A percentile compares a stretch with the other conserved stretches of the same genome.
These are phyloP conservation scores for Pseudogymnoascus sp. DNA, from an alignment of 2,329 filamentous ascomycete species.

Conservation along the genomic window DNA sequence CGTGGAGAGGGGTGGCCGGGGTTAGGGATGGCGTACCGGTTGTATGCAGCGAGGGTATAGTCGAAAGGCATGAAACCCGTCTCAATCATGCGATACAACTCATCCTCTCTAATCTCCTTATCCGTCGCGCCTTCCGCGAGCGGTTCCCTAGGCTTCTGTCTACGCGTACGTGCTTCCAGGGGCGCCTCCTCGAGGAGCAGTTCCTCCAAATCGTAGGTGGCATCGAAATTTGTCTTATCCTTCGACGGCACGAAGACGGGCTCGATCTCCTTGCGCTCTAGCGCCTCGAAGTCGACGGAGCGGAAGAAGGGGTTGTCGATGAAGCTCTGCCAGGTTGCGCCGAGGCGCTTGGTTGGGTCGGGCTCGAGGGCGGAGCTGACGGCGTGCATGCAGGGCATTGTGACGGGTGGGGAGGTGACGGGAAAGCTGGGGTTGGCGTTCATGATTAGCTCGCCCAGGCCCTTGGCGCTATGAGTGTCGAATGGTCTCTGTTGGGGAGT, in stretches of 20 bases:
- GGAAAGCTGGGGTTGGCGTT: conserved; percentile 78
- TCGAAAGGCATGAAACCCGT: conserved; percentile 91
- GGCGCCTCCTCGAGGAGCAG: conserved; percentile 89
- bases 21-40: conserved; percentile 45
- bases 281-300: conserved; percentile 69
- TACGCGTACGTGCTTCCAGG: conserved; percentile 79
- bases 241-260: conserved; percentile 89
- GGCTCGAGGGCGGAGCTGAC: conserved; percentile 76
- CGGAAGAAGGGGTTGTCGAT: conserved; percentile 85
- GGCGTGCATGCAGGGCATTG: conserved; percentile 78
- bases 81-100: conserved; percentile 90
- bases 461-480: conserved; percentile 77
- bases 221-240: conserved; percentile 98
- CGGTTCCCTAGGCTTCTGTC: conserved; percentile 87
- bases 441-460: conserved; percentile 70
- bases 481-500: conserved; percentile 64
- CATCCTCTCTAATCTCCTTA: conserved; percentile 89
- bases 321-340: conserved; percentile 77
- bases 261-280: conserved; percentile 81
- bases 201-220: conserved; percentile 95
- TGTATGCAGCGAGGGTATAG: conserved; percentile 76
- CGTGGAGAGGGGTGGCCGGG: not conserved
- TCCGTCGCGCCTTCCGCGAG: conserved; percentile 90
- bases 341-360: conserved; percentile 73
- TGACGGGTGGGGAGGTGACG: conserved; percentile 86